A percentile compares a stretch with the other conserved stretches of the same genome.
These are phyloP conservation scores for Termitomyces sp. DNA, from an alignment of 768 basidiomycete species.

Conservation along the genomic window DNA sequence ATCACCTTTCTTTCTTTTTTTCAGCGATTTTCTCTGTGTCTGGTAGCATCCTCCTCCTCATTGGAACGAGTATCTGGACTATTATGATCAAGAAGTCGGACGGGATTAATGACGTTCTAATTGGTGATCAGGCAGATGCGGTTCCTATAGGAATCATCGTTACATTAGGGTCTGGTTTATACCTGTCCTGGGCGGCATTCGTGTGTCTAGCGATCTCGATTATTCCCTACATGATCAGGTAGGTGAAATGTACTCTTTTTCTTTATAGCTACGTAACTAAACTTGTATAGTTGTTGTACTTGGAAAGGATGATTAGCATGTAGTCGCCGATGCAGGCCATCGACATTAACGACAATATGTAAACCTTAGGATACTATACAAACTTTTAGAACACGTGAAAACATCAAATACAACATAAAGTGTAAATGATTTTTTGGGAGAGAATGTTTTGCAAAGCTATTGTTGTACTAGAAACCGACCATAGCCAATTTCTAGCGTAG, in stretches of 20 bases:
- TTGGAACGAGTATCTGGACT: slow-evolving; percentile 76
- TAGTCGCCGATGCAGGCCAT: slow-evolving; percentile 18
- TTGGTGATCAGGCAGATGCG: slow-evolving; percentile 29
- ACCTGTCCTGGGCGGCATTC: slow-evolving; percentile 72
- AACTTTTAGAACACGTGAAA: slow-evolving; percentile 1
- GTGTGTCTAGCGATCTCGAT: slow-evolving; percentile 59
- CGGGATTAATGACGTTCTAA: slow-evolving; percentile 47
- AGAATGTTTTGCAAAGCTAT: too few species aligned
- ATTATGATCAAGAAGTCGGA: slow-evolving; percentile 61
- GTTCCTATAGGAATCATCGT: slow-evolving; percentile 59
- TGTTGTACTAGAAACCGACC: too few species aligned
- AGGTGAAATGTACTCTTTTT: slow-evolving; percentile 17
- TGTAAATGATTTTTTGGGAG: too few species aligned
- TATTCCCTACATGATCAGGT: slow-evolving; percentile 78
- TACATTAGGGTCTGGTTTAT: slow-evolving; percentile 56
- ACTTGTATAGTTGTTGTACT: slow-evolving; percentile 63
- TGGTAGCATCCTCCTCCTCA: slow-evolving; percentile 58
- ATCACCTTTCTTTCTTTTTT: slow-evolving; percentile 58
- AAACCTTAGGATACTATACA: background rate
- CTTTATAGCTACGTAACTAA: background rate
- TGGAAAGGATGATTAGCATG: slow-evolving; percentile 51
- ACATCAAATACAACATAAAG: background rate
- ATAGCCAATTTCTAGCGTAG: too few species aligned
- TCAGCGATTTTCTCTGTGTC: slow-evolving; percentile 60
- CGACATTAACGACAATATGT: slow-evolving; percentile 2